Evolutionary conservation across 2,329 filamentous ascomycete genomes (phyloP), one percentile per base, ranked within the genome.

Genomic region (Ampelomyces quisqualis): DNA sequence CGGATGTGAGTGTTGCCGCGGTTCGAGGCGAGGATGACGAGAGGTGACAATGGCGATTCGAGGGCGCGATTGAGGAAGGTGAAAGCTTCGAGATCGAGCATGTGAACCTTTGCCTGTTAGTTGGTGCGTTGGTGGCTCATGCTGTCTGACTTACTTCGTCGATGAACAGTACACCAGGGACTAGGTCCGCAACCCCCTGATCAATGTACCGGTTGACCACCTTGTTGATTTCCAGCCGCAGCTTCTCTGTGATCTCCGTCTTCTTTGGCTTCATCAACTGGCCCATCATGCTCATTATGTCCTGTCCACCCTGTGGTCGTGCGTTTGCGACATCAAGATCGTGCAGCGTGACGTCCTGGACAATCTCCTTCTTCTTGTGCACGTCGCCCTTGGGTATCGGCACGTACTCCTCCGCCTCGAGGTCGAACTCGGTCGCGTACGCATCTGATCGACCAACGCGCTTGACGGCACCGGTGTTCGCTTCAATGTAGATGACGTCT

Each of bases 211-310:
- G 90, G 78, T 90, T 95, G 55, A 98, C 93, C 20, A 98, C 91
- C 75, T 97, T 97, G 81, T 98, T 96, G 75, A 98, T 97, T 74
- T 98, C 93, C 40, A 81, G 77, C 46, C 93, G 82, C 63, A 98
- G 76, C 76, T 98, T 98, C 72, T 98, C 93, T 20, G 93, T 98
- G 64, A 98, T 97, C 70, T 98, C 93, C 5, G 93, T 98, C 84
- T 96, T 96, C 77, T 94, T 94, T 48, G 93, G 93, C 79, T 97
- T 97, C 90, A 97, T 96, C 64, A 98, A 75, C 72, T 98, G 93
- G 60, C 93, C 93, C 91, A 98, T 97, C 93, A 98, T 97, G 75
- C 90, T 96, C 90, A 98, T 97, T 55, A 98, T 95, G 70, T 98
- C 93, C 76, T 98, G 93, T 30, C 93, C 93, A 38, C 93, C 93